Evolutionary conservation across 2,329 filamentous ascomycete species (phyloP), one percentile per base, ranked within the genome.

Genomic region (Colletotrichum lupini): DNA sequence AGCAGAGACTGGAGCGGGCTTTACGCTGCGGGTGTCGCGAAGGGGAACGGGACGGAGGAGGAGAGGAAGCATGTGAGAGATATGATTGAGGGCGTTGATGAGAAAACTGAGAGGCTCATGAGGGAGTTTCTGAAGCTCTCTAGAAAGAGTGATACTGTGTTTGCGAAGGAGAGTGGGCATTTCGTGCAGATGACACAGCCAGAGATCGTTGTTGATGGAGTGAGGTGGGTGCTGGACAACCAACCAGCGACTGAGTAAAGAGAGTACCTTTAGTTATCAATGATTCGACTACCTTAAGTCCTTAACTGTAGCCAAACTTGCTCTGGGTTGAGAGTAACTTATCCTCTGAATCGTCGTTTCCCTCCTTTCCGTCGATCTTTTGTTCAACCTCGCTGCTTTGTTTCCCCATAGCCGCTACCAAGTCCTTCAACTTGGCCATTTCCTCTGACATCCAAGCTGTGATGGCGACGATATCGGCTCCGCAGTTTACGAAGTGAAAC

Each of bases 401-500:
- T 11, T n/a, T 59, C n/a, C 53, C 67, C 62, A 9, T n/a, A 32
- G 24, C 28, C 24, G 72, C 63, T 1, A 78, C 24, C 11, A 79
- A 60, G 14, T 22, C 67, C 67, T 74, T 77, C 12, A 79, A 55
- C 24, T 76, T 78, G 1, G 71, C 77, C 77, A 80, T 83, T 75
- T 83, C 83, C 30, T 56, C 75, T 53, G 77, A 75, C 76, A 79
- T 79, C 82, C 82, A 84, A 1, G 80, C 73, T 12, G 77, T 79
- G 1, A 84, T 68, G 19, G 82, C 82, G n/a, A 83, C 74, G 57
- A 83, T 81, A 70, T 82, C 81, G 3, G 80, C 80, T 14, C 81
- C 81, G 59, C 79, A 82, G 70, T 82, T 82, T n/a, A 82, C 78
- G 63, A 82, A 82, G 37, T 82, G 77, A 35, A 81, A 82, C 3